phyloP scores from a whole-genome alignment of 2,329 filamentous ascomycete species.

The Escovopsis sp. region DNA sequence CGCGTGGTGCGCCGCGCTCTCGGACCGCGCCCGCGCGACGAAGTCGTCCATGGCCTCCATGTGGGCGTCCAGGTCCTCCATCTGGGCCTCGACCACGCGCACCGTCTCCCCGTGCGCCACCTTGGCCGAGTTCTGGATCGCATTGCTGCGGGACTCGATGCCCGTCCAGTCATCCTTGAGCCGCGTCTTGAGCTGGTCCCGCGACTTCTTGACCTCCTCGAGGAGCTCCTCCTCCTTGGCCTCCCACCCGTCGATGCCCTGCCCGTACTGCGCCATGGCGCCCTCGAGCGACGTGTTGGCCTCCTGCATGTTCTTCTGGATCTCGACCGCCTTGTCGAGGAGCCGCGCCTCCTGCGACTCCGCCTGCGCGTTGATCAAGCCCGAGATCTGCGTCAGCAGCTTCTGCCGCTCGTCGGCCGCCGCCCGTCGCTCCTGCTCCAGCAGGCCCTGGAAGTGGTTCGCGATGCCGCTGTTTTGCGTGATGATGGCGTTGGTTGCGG shows the following conservation, averaged over 20 bases:
- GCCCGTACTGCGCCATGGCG: constrained; percentile 48
- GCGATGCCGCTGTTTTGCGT: constrained; percentile 54
- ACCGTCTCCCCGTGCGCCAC: constrained; percentile 85
- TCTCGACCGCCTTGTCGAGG: constrained; percentile 41
- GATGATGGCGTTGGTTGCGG: constrained; percentile 52
- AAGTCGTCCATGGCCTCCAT: constrained; percentile 86
- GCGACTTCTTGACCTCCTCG: constrained; percentile 54
- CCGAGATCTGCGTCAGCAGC: constrained; percentile 60
- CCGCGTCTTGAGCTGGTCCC: constrained; percentile 64
- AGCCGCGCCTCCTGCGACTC: constrained; percentile 60
- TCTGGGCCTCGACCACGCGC: constrained; percentile 77
- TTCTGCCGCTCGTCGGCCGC: constrained; percentile 59
- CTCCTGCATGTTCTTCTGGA: constrained; percentile 47
- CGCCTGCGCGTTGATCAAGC: constrained; percentile 60
- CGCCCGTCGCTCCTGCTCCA: constrained; percentile 62
- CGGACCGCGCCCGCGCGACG: constrained; percentile 62
- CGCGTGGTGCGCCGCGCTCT: constrained; percentile 66
- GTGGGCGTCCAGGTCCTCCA: constrained; percentile 72
- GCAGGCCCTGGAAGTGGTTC: constrained; percentile 46
- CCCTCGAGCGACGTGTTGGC: constrained; percentile 51
- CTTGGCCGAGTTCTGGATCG: constrained; percentile 69
- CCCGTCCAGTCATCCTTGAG: constrained; percentile 75
- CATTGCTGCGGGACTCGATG: constrained; percentile 66
- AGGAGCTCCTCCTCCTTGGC: constrained; percentile 53
- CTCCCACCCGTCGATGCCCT: constrained; percentile 62